Evolutionary conservation across 305 asterid genomes (phyloP).

Genomic region (Petunia hybrid): DNA sequence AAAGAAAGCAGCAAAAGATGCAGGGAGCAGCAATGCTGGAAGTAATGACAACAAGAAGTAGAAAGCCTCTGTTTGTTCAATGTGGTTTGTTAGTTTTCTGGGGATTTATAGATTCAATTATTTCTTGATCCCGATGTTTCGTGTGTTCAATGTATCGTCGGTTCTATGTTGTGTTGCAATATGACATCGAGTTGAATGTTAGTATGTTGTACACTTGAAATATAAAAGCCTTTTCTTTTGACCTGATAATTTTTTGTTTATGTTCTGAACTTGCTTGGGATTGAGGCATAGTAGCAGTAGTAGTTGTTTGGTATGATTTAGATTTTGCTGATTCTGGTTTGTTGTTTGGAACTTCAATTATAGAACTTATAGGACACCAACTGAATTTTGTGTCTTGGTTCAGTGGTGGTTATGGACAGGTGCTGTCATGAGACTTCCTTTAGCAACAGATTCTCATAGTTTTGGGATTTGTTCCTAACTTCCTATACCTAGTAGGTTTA

Average conservation of each 20-base stretch:
- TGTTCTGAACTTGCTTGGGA: not conserved
- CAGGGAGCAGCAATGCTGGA: constrained; percentile 65
- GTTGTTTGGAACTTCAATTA: not conserved
- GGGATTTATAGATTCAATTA: constrained; percentile 1
- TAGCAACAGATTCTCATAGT: not conserved
- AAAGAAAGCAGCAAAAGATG: constrained; percentile 79
- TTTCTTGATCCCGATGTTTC: not conserved
- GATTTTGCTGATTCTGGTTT: not conserved
- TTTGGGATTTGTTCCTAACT: not conserved
- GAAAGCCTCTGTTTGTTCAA: constrained; percentile 9
- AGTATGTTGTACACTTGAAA: constrained; percentile 6
- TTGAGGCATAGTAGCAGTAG: not conserved
- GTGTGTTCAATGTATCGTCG: constrained; percentile 3
- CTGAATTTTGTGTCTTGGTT: not conserved
- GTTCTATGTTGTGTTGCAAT: not conserved
- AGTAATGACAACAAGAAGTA: constrained; percentile 83
- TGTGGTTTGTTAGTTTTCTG: constrained; percentile 5
- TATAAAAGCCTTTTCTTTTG: not conserved
- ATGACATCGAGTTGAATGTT: constrained; percentile 1
- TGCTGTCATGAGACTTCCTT: not conserved
- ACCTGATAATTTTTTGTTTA: not conserved
- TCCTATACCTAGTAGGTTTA: not conserved
- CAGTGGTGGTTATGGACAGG: not conserved
- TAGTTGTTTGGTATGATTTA: not conserved
- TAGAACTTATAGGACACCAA: not conserved